phyloP scores from a whole-genome alignment of 805 yeast genomes.

The Priceomyces haplophilus region DNA sequence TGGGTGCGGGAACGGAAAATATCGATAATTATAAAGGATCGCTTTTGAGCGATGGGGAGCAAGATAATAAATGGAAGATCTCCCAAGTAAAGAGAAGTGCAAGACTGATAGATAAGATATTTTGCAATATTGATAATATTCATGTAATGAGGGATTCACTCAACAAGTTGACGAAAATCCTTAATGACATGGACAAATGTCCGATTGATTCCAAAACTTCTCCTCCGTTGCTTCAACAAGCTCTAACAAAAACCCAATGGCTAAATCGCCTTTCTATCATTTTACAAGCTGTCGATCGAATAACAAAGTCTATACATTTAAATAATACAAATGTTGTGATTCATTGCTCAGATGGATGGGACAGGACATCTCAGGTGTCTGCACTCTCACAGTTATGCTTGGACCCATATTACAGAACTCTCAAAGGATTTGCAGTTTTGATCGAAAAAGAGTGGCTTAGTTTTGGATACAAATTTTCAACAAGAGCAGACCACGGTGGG shows the following conservation, averaged over 20 bases:
- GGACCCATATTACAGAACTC: conserved; percentile 85
- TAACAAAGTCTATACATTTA: conserved; percentile 77
- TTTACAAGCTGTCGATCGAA: conserved; percentile 70
- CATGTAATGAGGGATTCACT: conserved; percentile 92
- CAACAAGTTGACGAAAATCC: conserved; percentile 54
- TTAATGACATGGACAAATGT: conserved; percentile 66
- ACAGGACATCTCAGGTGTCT: conserved; percentile 86
- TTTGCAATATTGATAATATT: conserved; percentile 89
- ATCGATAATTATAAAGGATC: conserved; percentile 74
- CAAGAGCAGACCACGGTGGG: conserved; percentile 75
- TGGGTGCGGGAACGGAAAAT: conserved; percentile 97
- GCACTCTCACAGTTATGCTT: conserved; percentile 81
- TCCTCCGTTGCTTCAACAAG: conserved; percentile 40
- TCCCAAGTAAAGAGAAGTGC: conserved; percentile 6
- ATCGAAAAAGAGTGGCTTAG: conserved; percentile 95
- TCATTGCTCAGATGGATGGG: conserved; percentile 99
- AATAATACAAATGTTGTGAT: conserved; percentile 79
- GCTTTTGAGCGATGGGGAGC: conserved; percentile 9
- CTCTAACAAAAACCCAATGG: conserved; percentile 74
- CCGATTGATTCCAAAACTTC: conserved; percentile 25
- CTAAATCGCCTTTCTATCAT: conserved; percentile 64
- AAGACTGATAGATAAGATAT: conserved; percentile 59
- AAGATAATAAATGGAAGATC: background rate
- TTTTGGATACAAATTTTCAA: conserved; percentile 88
- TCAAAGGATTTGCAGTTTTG: conserved; percentile 80